A percentile compares a stretch with the other conserved stretches of the same genome.
phyloP scores from a whole-genome alignment of 2,329 filamentous ascomycete species.

The Purpureocillium lavendulum region DNA sequence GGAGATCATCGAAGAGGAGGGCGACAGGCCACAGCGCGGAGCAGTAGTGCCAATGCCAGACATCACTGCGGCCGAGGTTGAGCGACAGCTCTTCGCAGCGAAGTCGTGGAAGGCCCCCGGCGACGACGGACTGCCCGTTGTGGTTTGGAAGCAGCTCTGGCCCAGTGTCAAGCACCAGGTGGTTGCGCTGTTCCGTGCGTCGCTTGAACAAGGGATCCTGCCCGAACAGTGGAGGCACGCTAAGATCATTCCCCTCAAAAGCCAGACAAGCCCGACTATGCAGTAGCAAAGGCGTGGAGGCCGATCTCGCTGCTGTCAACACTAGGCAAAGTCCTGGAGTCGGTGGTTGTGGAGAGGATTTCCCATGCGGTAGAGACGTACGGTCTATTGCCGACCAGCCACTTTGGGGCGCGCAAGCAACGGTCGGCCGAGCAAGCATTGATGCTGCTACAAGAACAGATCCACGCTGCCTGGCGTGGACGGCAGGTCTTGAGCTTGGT shows the following conservation, averaged over 20 bases:
- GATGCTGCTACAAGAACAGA: constrained; percentile 6
- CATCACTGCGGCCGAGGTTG: neutral
- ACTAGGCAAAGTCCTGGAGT: constrained; percentile 12
- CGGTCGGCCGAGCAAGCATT: constrained; percentile 5
- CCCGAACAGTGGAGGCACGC: constrained; percentile 13
- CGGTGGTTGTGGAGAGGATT: constrained; percentile 6
- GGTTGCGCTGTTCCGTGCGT: constrained; percentile 11
- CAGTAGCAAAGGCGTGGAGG: too few relatives aligned
- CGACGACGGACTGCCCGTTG: too few relatives aligned
- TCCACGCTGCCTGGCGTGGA: constrained; percentile 2
- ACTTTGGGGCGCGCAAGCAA: constrained; percentile 7
- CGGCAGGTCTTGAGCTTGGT: constrained; percentile 6
- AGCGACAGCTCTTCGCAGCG: neutral
- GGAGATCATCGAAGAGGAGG: neutral
- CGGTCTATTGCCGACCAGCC: constrained; percentile 5
- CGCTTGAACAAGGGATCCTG: constrained; percentile 9
- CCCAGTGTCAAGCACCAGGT: too few relatives aligned
- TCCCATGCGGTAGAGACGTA: constrained; percentile 7
- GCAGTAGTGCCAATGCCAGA: neutral
- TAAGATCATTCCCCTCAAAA: too few relatives aligned
- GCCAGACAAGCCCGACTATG: too few relatives aligned
- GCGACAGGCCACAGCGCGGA: neutral
- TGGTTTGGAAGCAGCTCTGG: too few relatives aligned
- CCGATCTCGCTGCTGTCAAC: constrained; percentile 8
- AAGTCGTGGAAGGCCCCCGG: too few relatives aligned